Percentiles rank a stretch among this genome's conserved stretches.
These are phyloP conservation scores for Rubroboletus satanas DNA, from an alignment of 768 basidiomycete genomes.

Conservation along the genomic window DNA sequence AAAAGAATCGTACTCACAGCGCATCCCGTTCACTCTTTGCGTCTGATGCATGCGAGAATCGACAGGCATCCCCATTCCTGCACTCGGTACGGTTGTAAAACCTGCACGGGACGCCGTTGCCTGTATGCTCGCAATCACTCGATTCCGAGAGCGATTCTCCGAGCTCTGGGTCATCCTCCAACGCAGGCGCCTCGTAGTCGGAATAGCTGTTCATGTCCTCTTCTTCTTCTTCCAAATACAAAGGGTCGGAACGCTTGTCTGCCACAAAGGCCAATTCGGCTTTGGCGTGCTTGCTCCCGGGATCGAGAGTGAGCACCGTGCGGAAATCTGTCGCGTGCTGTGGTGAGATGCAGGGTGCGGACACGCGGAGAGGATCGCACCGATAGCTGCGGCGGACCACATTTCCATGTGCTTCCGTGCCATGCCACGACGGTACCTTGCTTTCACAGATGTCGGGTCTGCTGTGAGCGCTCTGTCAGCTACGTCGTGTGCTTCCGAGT, in stretches of 20 bases:
- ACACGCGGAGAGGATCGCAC: slow-evolving; percentile 6
- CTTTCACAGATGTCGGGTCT: slow-evolving; percentile 33
- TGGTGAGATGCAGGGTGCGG: neutral
- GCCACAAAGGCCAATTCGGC: slow-evolving; percentile 15
- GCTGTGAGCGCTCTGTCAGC: slow-evolving; percentile 26
- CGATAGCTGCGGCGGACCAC: slow-evolving; percentile 19
- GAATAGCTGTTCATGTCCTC: neutral
- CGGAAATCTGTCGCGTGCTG: slow-evolving; percentile 25
- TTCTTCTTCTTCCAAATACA: neutral
- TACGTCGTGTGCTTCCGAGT: slow-evolving; percentile 26
- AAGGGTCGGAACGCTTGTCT: neutral
- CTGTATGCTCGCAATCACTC: slow-evolving; percentile 49
- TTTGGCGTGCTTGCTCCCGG: slow-evolving; percentile 17
- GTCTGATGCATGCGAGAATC: slow-evolving; percentile 53
- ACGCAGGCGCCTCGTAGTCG: slow-evolving; percentile 16
- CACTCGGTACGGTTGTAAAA: slow-evolving; percentile 58
- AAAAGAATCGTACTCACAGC: slow-evolving; percentile 36
- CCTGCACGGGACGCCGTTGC: slow-evolving; percentile 51
- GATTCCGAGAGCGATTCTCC: slow-evolving; percentile 49
- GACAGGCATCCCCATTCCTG: slow-evolving; percentile 38
- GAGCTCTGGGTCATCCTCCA: slow-evolving; percentile 28
- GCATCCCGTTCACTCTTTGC: slow-evolving; percentile 51
- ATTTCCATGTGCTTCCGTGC: slow-evolving; percentile 30
- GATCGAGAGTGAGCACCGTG: slow-evolving; percentile 26
- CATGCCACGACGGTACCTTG: slow-evolving; percentile 33